Conservation (phyloP, 2,329 filamentous ascomycete genomes). For the Xylariaceae sp. region DNA sequence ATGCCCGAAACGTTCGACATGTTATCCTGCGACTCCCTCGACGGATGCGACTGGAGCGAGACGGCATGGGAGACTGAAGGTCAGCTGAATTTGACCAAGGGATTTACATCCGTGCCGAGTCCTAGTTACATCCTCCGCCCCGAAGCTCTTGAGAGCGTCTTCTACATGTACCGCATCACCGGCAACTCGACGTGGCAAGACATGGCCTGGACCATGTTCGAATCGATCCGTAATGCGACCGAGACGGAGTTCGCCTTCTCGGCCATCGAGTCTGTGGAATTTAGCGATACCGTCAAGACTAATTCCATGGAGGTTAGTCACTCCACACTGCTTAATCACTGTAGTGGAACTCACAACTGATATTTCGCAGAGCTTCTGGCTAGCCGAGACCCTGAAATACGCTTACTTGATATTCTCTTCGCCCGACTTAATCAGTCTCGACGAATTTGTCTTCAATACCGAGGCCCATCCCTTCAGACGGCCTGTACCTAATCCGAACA, state of each 20-base stretch:
- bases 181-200: conserved; percentile 45
- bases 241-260: conserved; percentile 46
- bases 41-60: conserved; percentile 42
- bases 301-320: conserved; percentile 26
- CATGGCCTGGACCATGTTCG: conserved; percentile 51
- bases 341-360: too few relatives aligned
- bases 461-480: conserved; percentile 36
- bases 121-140: conserved; percentile 47
- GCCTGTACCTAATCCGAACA: conserved; percentile 2
- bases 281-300: conserved; percentile 36
- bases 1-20: conserved; percentile 56
- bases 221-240: conserved; percentile 42
- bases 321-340: too few relatives aligned
- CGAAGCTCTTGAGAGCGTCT: conserved; percentile 52
- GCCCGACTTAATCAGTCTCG: conserved; percentile 51
- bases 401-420: conserved; percentile 38
- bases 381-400: conserved; percentile 59
- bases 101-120: conserved; percentile 58
- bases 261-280: conserved; percentile 48
- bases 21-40: conserved; percentile 37
- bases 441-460: conserved; percentile 53
- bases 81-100: conserved; percentile 39
- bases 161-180: conserved; percentile 51
- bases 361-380: conserved; percentile 58
- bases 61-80: conserved; percentile 21